Evolutionary conservation across 495 filamentous ascomycete genomes (phyloP), one percentile per base, ranked within the genome.

Genomic region (Barbatosphaeria neglecta): DNA sequence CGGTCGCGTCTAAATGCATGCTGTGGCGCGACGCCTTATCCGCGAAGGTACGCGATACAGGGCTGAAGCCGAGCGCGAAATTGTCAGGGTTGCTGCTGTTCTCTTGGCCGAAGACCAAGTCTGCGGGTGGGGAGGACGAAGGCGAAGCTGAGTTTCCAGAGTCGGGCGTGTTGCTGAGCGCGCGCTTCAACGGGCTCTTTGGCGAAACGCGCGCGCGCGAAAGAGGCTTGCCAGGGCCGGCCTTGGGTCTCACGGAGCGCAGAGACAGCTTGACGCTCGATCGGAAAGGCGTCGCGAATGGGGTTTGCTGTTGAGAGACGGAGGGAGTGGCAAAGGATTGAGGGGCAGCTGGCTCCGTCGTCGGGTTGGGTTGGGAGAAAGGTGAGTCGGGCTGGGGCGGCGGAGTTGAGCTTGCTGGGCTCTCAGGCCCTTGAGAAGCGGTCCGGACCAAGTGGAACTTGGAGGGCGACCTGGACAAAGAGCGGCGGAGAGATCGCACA

Each of bases 381-480:
- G 59, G 48, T 6, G 60, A 60, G 10, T 58, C 59, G 4, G 62
- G 55, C 8, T 57, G 52, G 15, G 54, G 54, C 6, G 48, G 46
- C 22, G 57, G 55, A 10, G 53, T 43, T 8, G 54, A 41, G 22
- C 22, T 18, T 16, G 56, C 51, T 31, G 61, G 58, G 43, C 58
- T 58, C 33, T 41, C 35, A 0, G 45, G 45, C 7, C 54, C 56
- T 20, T 58, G 63, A 6, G 63, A 66, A 64, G 76, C 75, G 16
- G 74, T 66, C 22, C 75, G 69, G 37, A 79, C 66, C 22, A 90
- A 61, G 28, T 75, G 76, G 54, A 89, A 86, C 59, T 88, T 93
- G 8, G 89, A 93, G 9, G 88, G 89, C 9, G 88, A 94, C 39
- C 86, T 74, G 22, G 87, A 93, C 40, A 95, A 69, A 18, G 89